Percentiles rank a stretch among this genome's conserved stretches.
Conservation (phyloP, 768 basidiomycete species). For the Kwoniella sp. region DNA sequence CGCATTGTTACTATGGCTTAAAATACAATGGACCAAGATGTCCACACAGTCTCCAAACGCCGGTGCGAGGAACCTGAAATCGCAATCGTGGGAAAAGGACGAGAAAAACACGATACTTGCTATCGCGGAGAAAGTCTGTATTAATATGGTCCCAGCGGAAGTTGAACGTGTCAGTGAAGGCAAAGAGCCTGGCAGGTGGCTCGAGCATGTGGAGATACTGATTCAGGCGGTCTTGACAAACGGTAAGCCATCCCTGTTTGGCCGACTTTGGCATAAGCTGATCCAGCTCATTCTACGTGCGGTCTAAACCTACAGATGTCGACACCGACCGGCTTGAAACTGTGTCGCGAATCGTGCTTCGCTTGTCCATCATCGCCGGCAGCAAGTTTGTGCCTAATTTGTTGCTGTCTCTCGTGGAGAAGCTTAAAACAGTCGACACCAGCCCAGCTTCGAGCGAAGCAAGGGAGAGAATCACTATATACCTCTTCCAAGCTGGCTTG, state of each 20-base stretch:
- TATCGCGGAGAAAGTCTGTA: slow-evolving; percentile 10
- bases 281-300: neutral
- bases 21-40: slow-evolving; percentile 62
- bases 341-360: slow-evolving; percentile 16
- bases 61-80: neutral
- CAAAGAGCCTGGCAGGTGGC: slow-evolving; percentile 15
- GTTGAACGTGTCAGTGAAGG: slow-evolving; percentile 18
- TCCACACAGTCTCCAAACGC: neutral
- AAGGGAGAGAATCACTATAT: neutral
- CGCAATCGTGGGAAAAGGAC: slow-evolving; percentile 23
- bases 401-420: slow-evolving; percentile 1
- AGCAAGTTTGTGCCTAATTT: neutral
- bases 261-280: neutral
- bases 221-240: slow-evolving; percentile 5
- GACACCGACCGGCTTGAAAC: slow-evolving; percentile 14
- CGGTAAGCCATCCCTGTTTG: slow-evolving; percentile 11
- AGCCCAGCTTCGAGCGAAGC: neutral
- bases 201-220: slow-evolving; percentile 21
- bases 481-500: slow-evolving; percentile 33
- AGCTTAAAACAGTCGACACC: slow-evolving; percentile 6
- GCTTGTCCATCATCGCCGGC: slow-evolving; percentile 14
- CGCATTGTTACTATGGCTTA: slow-evolving; percentile 77
- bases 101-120: slow-evolving; percentile 12
- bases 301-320: neutral
- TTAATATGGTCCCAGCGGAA: slow-evolving; percentile 13